Conservation (phyloP, 1,284 basidiomycete species). For the Rhizoctonia solani region DNA sequence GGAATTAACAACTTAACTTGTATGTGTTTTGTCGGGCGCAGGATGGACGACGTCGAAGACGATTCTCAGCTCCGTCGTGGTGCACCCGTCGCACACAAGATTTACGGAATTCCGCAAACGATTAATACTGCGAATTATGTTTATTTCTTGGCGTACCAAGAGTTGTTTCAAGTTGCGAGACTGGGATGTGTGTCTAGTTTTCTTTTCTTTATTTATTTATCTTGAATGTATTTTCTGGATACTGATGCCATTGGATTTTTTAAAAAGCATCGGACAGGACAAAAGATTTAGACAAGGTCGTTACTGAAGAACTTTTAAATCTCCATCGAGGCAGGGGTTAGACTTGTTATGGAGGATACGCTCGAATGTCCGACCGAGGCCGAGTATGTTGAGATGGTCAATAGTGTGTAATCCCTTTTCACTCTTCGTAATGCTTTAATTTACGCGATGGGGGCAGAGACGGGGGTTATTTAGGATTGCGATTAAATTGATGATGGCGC, state of each 20-base stretch:
- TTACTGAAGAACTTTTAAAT: slow-evolving; percentile 79
- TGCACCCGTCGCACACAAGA: slow-evolving; percentile 89
- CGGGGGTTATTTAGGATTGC: slow-evolving; percentile 91
- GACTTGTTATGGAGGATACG: slow-evolving; percentile 95
- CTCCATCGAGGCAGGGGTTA: slow-evolving; percentile 93
- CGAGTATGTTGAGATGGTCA: slow-evolving; percentile 95
- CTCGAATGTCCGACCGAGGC: slow-evolving; percentile 92
- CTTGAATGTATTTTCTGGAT: no score
- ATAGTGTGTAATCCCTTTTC: slow-evolving; percentile 54
- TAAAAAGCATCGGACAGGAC: slow-evolving; percentile 25
- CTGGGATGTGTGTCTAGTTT: slow-evolving; percentile 19
- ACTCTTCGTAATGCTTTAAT: neutral
- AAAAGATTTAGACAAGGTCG: slow-evolving; percentile 39
- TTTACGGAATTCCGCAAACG: slow-evolving; percentile 95
- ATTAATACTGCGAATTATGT: slow-evolving; percentile 98
- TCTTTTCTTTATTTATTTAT: neutral
- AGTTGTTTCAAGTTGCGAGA: slow-evolving; percentile 67
- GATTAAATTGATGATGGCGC: slow-evolving; percentile 97
- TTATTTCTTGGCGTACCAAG: slow-evolving; percentile 87
- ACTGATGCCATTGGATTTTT: neutral
- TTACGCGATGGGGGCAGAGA: no score
- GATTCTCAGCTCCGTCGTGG: slow-evolving; percentile 89
- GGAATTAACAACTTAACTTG: neutral
- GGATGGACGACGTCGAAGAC: slow-evolving; percentile 98
- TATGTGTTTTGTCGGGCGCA: slow-evolving; percentile 43